Conservation (phyloP, 1,284 basidiomycete genomes). For the Taiwanofungus camphoratus region DNA sequence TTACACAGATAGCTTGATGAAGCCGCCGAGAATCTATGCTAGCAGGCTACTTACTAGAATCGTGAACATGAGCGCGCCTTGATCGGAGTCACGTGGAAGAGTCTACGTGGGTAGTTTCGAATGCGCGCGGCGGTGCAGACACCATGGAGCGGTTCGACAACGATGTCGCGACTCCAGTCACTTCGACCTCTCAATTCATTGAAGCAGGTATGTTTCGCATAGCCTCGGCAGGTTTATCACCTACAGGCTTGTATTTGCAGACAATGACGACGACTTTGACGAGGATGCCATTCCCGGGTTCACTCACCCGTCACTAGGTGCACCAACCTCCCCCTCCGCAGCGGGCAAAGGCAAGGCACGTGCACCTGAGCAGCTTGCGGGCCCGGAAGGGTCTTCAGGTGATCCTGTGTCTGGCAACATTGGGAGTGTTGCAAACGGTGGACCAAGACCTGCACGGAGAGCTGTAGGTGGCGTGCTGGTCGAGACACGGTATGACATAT, state of each 20-base stretch:
- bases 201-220: constrained; percentile 47
- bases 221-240: background rate
- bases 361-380: constrained; percentile 51
- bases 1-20: too few relatives aligned
- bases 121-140: constrained; percentile 1
- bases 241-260: constrained; percentile 20
- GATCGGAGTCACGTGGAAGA: constrained; percentile 6
- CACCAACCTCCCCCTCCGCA: constrained; percentile 26
- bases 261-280: constrained; percentile 76
- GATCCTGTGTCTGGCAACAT: constrained; percentile 66
- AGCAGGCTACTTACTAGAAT: too few relatives aligned
- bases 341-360: constrained; percentile 66
- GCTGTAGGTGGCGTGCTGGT: constrained; percentile 79
- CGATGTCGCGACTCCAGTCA: constrained; percentile 41
- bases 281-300: constrained; percentile 76
- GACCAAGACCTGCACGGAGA: constrained; percentile 44
- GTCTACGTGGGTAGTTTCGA: constrained; percentile 4
- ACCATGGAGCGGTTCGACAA: constrained; percentile 23
- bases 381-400: constrained; percentile 32
- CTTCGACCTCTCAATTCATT: constrained; percentile 66
- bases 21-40: too few relatives aligned
- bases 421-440: constrained; percentile 41
- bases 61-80: too few relatives aligned
- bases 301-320: constrained; percentile 50
- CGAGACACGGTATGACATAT: constrained; percentile 67